Evolutionary conservation across 768 basidiomycete species (phyloP).

Genomic region (Rhodotorula toruloides): DNA sequence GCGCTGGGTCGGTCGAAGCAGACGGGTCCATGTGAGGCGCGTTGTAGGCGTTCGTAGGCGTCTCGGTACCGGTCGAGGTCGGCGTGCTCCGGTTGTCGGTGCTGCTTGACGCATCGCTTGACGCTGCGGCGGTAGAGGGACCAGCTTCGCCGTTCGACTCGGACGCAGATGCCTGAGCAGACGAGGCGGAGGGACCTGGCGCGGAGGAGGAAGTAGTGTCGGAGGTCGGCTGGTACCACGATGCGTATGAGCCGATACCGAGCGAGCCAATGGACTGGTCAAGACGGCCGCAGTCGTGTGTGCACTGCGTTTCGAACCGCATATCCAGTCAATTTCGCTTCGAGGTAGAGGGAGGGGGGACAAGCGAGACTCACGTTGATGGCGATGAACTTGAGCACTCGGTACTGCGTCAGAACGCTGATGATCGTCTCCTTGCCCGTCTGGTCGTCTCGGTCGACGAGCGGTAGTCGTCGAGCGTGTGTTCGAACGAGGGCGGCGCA

Average conservation of each 20-base stretch:
- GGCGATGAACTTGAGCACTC: conserved; percentile 95
- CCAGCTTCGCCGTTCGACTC: neutral
- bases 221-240: conserved; percentile 46
- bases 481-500: conserved; percentile 85
- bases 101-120: neutral
- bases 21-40: neutral
- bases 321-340: neutral
- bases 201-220: neutral
- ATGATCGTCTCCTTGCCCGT: conserved; percentile 94
- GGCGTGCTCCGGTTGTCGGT: no score
- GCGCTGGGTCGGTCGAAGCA: neutral
- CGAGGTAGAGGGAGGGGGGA: neutral
- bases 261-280: conserved; percentile 75
- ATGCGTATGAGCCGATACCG: conserved; percentile 87
- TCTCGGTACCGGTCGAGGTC: neutral
- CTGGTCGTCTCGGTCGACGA: conserved; percentile 86
- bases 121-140: neutral
- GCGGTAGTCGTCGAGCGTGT: conserved; percentile 85
- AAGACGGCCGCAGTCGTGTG: conserved; percentile 68
- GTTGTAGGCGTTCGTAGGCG: neutral
- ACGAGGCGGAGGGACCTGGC: neutral
- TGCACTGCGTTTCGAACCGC: conserved; percentile 60
- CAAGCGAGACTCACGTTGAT: conserved; percentile 64
- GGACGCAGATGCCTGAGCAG: neutral
- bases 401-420: conserved; percentile 92